These are phyloP conservation scores for Nothophaeocryptopus gaeumannii DNA, from an alignment of 2,329 filamentous ascomycete genomes.

Conservation along the genomic window DNA sequence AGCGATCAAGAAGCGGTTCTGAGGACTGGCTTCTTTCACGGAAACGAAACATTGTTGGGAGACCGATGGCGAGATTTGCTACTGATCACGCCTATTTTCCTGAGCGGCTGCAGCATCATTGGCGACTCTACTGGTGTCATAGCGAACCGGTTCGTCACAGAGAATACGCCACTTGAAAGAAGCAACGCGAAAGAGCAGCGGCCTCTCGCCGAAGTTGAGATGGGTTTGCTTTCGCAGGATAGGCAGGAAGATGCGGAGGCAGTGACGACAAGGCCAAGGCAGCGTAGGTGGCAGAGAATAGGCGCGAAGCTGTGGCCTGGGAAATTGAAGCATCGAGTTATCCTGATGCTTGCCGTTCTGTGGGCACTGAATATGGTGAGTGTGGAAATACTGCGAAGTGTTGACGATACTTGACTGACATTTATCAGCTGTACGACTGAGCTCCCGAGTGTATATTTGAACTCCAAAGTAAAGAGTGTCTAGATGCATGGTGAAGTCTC, in stretches of 20 bases:
- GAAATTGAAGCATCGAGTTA: conserved; percentile 12
- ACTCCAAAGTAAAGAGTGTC: not conserved
- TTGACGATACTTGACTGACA: not conserved
- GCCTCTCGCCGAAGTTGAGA: conserved; percentile 15
- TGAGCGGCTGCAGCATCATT: conserved; percentile 43
- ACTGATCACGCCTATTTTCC: conserved; percentile 43
- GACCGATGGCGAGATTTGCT: conserved; percentile 39
- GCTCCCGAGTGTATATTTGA: not conserved
- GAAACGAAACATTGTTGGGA: conserved; percentile 26
- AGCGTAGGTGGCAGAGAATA: not conserved
- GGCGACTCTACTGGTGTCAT: conserved; percentile 39
- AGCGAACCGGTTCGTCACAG: conserved; percentile 39
- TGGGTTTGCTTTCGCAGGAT: conserved; percentile 19
- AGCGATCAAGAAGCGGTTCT: conserved; percentile 57
- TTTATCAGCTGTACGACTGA: not conserved
- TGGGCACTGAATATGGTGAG: conserved; percentile 24
- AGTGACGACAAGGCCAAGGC: not conserved
- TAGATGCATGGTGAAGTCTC: not conserved
- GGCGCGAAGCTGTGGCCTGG: conserved; percentile 12
- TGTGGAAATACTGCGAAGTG: not conserved
- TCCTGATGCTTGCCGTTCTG: conserved; percentile 16
- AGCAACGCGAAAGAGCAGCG: not conserved
- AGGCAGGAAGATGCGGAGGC: not conserved
- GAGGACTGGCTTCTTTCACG: conserved; percentile 34
- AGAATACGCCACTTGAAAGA: conserved; percentile 3